phyloP scores from a whole-genome alignment of 2,329 filamentous ascomycete species.

The Neoscytalidium dimidiatum region DNA sequence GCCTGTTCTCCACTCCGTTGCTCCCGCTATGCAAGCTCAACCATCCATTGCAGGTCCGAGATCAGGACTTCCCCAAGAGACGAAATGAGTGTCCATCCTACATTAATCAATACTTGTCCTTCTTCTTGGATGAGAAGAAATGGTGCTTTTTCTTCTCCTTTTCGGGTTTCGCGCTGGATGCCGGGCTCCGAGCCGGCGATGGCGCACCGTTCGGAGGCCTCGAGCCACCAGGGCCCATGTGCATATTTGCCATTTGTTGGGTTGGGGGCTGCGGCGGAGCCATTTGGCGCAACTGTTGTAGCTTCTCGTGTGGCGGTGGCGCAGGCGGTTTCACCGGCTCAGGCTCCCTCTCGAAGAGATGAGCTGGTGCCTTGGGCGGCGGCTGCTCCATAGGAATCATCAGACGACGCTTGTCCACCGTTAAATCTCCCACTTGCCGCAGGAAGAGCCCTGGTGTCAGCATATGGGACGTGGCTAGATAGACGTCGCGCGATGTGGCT shows the following conservation, averaged over 20 bases:
- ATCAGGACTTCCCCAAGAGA: conserved; percentile 1
- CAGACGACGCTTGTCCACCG: conserved; percentile 71
- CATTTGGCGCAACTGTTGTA: conserved; percentile 21
- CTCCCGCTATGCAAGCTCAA: conserved; percentile 19
- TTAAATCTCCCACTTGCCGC: conserved; percentile 79
- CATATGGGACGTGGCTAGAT: conserved; percentile 91
- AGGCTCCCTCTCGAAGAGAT: conserved; percentile 77
- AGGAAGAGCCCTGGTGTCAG: conserved; percentile 80
- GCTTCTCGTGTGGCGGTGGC: conserved; percentile 38
- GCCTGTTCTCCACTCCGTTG: conserved; percentile 10
- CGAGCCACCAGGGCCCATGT: conserved; percentile 8
- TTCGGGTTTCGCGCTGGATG: conserved; percentile 34
- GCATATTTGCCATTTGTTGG: conserved; percentile 30
- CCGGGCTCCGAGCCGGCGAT: conserved; percentile 10
- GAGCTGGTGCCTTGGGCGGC: conserved; percentile 77
- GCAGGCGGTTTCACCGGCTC: conserved; percentile 56
- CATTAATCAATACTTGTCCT: conserved; percentile 13
- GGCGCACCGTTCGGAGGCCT: conserved; percentile 14
- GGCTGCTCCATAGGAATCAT: conserved; percentile 81
- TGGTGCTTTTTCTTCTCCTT: conserved; percentile 61
- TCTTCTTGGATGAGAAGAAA: conserved; percentile 47
- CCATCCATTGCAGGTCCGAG: background rate
- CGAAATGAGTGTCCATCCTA: background rate
- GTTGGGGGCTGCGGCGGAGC: conserved; percentile 36
- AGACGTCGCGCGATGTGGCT: conserved; percentile 75